A percentile compares a stretch with the other conserved stretches of the same genome.
phyloP scores from a whole-genome alignment of 2,329 filamentous ascomycete genomes.

The Huntiella decipiens region DNA sequence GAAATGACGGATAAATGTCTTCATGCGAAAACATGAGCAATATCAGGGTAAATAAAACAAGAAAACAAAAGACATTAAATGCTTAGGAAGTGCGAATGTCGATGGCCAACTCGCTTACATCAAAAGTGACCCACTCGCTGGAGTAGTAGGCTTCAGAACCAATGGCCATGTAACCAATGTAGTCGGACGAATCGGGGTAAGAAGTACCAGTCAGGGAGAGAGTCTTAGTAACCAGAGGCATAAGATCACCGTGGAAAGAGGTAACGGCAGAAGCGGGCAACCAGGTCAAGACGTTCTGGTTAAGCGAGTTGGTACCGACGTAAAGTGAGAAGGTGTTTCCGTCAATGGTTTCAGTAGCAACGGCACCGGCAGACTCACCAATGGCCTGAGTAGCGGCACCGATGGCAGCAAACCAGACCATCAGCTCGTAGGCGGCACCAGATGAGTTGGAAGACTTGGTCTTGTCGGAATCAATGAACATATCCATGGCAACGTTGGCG shows the following conservation, averaged over 20 bases:
- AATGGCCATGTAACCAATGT: slow-evolving; percentile 32
- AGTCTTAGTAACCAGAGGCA: slow-evolving; percentile 25
- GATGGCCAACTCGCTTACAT: slow-evolving; percentile 22
- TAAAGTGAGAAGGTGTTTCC: slow-evolving; percentile 26
- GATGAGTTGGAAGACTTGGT: slow-evolving; percentile 21
- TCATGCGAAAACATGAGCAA: not conserved
- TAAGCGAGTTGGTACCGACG: slow-evolving; percentile 20
- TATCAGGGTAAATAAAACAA: not conserved
- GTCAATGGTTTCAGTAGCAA: slow-evolving; percentile 21
- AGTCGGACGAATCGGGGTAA: slow-evolving; percentile 24
- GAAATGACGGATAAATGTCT: not conserved
- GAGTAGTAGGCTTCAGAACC: slow-evolving; percentile 31
- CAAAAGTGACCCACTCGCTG: slow-evolving; percentile 27
- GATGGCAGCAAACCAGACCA: slow-evolving; percentile 35
- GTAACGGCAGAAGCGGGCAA: slow-evolving; percentile 19
- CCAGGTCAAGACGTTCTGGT: slow-evolving; percentile 33
- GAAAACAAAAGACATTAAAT: not conserved
- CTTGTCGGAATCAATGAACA: slow-evolving; percentile 33
- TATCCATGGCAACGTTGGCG: slow-evolving; percentile 38
- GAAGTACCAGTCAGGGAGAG: slow-evolving; percentile 15
- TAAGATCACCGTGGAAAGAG: slow-evolving; percentile 28
- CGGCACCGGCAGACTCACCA: slow-evolving; percentile 19
- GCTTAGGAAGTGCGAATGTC: slow-evolving; percentile 16
- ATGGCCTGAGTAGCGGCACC: slow-evolving; percentile 29
- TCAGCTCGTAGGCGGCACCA: slow-evolving; percentile 31